A percentile compares a stretch with the other conserved stretches of the same genome.
Evolutionary conservation across 78 protist species (phyloP).

Genomic region (Chrysochromulina parva): DNA sequence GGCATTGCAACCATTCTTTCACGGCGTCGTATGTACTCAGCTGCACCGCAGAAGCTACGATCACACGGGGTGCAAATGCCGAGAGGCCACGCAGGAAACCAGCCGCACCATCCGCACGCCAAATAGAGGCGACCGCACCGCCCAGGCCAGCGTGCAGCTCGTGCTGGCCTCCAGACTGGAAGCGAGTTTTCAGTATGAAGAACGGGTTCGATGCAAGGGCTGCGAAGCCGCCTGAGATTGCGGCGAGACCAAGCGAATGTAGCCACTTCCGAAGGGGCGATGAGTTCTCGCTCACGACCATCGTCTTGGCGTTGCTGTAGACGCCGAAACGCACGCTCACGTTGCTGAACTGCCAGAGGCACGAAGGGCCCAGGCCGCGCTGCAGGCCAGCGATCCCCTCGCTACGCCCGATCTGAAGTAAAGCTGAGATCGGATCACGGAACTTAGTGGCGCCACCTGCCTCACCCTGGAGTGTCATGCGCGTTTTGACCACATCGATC

Average conservation of each 20-base stretch:
- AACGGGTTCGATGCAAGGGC: constrained; percentile 32
- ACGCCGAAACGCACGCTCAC: constrained; percentile 23
- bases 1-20: neutral
- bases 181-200: constrained; percentile 19
- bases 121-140: neutral
- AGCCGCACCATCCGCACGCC: neutral
- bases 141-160: neutral
- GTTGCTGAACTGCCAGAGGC: constrained; percentile 31
- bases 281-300: neutral
- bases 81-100: neutral
- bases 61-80: constrained; percentile 17
- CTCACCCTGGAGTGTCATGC: neutral
- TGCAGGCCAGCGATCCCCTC: constrained; percentile 23
- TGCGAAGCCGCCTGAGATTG: neutral
- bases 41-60: constrained; percentile 30
- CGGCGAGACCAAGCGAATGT: neutral
- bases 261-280: neutral
- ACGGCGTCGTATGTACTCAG: constrained; percentile 21
- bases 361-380: neutral
- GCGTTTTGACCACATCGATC: constrained; percentile 29
- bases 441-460: neutral
- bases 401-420: neutral
- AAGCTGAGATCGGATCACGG: neutral
- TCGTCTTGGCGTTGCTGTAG: neutral
- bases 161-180: neutral